These are phyloP conservation scores for Penicillium steckii DNA, from an alignment of 495 filamentous ascomycete genomes.

Conservation along the genomic window DNA sequence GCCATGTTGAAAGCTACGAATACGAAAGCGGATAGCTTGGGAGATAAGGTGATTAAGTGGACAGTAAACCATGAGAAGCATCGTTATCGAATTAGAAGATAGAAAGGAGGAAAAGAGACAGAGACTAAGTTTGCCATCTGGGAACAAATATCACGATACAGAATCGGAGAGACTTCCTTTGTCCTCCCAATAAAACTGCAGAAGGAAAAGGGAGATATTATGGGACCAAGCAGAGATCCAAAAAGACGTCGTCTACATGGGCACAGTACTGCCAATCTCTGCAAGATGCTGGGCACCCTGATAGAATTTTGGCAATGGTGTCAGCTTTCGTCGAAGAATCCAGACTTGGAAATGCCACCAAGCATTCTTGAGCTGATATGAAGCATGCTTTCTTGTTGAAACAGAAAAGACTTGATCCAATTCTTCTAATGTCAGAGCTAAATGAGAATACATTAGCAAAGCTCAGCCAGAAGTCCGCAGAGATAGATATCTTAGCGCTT, in stretches of 20 bases:
- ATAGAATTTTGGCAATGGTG: constrained; percentile 46
- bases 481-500: constrained; percentile 14
- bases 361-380: constrained; percentile 46
- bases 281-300: constrained; percentile 32
- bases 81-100: too few relatives aligned
- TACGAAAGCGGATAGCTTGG: too few relatives aligned
- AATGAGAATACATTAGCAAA: constrained; percentile 1
- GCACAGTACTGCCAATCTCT: constrained; percentile 30
- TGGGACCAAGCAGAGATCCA: too few relatives aligned
- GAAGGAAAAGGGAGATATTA: not conserved
- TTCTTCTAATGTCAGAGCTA: constrained; percentile 50
- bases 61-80: too few relatives aligned
- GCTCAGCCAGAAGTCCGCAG: too few relatives aligned
- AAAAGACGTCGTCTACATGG: constrained; percentile 1
- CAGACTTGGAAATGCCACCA: constrained; percentile 53
- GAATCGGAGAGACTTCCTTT: too few relatives aligned
- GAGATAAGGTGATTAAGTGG: too few relatives aligned
- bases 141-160: too few relatives aligned
- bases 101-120: too few relatives aligned
- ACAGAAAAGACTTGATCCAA: constrained; percentile 54
- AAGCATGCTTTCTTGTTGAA: constrained; percentile 46
- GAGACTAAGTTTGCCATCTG: too few relatives aligned
- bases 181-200: not conserved
- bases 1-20: too few relatives aligned
- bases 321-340: constrained; percentile 48